phyloP scores from a whole-genome alignment of 495 filamentous ascomycete genomes.

The Astrothelium subdiscretum region DNA sequence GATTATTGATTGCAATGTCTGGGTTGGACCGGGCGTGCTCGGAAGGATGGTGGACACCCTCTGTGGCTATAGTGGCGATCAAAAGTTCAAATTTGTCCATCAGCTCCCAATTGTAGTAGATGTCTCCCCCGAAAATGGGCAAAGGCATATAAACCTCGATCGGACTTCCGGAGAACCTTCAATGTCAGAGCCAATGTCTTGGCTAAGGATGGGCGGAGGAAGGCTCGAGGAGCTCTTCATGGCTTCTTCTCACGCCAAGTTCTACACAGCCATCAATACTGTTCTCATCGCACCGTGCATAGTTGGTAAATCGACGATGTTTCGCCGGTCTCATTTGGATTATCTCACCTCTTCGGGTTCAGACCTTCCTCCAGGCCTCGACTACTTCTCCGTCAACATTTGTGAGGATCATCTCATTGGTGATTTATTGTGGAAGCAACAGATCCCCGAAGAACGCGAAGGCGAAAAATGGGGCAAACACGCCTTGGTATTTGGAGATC shows the following conservation, averaged over 20 bases:
- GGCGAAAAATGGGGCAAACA: slow-evolving; percentile 58
- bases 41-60: slow-evolving; percentile 81
- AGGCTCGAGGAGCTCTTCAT: slow-evolving; percentile 89
- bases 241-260: slow-evolving; percentile 88
- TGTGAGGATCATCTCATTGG: slow-evolving; percentile 97
- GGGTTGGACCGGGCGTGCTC: slow-evolving; percentile 67
- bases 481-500: slow-evolving; percentile 67
- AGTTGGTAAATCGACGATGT: slow-evolving; percentile 97
- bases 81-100: slow-evolving; percentile 88
- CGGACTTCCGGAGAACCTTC: background rate
- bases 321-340: slow-evolving; percentile 82
- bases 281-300: slow-evolving; percentile 84
- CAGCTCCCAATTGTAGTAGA: slow-evolving; percentile 84
- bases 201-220: slow-evolving; percentile 50
- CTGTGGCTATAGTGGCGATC: slow-evolving; percentile 46
- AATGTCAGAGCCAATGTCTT: background rate
- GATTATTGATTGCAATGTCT: slow-evolving; percentile 95
- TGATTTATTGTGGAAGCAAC: slow-evolving; percentile 70
- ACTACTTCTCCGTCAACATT: slow-evolving; percentile 90
- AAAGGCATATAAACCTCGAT: background rate
- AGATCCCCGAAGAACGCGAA: slow-evolving; percentile 32
- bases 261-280: slow-evolving; percentile 96
- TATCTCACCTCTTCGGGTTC: slow-evolving; percentile 47
- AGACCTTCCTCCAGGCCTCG: slow-evolving; percentile 46
- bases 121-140: slow-evolving; percentile 27